Conservation (phyloP, 345 rosid species). For the Acer saccharum region DNA sequence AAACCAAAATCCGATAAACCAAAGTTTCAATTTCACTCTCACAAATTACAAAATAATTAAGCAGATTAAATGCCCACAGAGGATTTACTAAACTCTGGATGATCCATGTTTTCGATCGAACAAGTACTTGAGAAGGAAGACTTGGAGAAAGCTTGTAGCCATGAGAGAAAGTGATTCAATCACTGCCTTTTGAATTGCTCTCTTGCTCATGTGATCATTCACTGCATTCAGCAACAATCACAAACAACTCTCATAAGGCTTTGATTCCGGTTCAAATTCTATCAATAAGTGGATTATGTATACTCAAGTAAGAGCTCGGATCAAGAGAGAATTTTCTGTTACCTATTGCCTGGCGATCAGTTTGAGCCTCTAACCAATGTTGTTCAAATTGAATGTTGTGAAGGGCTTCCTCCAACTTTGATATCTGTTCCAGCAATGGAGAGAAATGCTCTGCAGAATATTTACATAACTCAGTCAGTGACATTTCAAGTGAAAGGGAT, state of each 20-base stretch:
- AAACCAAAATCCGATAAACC: no score
- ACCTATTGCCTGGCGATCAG: slow-evolving; percentile 71
- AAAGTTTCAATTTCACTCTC: no score
- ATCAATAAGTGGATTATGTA: neutral
- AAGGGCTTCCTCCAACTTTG: slow-evolving; percentile 67
- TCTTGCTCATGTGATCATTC: slow-evolving; percentile 58
- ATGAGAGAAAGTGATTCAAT: slow-evolving; percentile 61
- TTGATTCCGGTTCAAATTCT: neutral
- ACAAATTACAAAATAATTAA: neutral
- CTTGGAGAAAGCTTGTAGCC: slow-evolving; percentile 63
- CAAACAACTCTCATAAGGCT: no score
- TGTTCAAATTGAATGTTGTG: slow-evolving; percentile 76
- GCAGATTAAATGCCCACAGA: neutral
- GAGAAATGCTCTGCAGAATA: slow-evolving; percentile 57
- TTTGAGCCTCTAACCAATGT: slow-evolving; percentile 84
- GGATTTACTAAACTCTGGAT: slow-evolving; percentile 48
- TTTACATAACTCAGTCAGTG: neutral
- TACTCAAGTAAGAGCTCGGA: neutral
- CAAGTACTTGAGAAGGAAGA: slow-evolving; percentile 67
- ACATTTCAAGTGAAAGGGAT: no score
- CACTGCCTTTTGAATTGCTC: slow-evolving; percentile 72
- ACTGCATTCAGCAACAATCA: slow-evolving; percentile 34
- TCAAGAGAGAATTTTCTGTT: slow-evolving; percentile 3
- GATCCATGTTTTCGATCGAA: slow-evolving; percentile 68
- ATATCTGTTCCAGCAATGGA: slow-evolving; percentile 63